Percentiles rank a stretch among this genome's conserved stretches.
Evolutionary conservation across 208 protist genomes (phyloP).

Genomic region (Leishmania gerbilli): DNA sequence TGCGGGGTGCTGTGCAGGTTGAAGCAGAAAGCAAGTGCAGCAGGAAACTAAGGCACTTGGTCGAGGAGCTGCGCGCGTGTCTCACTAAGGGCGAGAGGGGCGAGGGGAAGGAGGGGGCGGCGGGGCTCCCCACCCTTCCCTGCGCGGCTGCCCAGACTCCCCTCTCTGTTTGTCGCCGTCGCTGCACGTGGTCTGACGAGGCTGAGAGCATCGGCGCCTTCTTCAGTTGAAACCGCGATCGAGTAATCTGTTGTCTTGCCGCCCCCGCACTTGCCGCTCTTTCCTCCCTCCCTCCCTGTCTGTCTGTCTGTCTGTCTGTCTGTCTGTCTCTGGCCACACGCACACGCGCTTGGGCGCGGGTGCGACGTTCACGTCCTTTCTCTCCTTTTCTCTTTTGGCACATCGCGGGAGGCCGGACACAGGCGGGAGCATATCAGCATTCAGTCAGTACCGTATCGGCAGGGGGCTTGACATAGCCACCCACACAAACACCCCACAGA

Average conservation of each 20-base stretch:
- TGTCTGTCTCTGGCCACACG: not conserved
- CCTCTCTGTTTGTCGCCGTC: not conserved
- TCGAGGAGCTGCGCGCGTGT: not conserved
- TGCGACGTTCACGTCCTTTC: not conserved
- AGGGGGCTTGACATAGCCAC: not conserved
- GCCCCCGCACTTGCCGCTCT: not conserved
- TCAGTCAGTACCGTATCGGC: not conserved
- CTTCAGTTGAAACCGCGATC: not conserved
- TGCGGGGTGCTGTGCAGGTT: not conserved
- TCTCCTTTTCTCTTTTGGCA: slow-evolving; percentile 4
- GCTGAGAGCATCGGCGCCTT: not conserved
- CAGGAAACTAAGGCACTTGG: not conserved
- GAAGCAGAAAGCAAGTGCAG: not conserved
- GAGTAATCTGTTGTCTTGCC: not conserved
- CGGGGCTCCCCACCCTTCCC: not conserved
- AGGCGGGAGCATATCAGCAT: not conserved
- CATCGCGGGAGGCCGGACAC: not conserved
- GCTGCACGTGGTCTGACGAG: too few relatives aligned
- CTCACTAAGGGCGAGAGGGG: not conserved
- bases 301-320: not conserved
- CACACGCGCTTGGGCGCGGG: not conserved
- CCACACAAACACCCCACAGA: not conserved
- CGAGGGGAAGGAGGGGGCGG: not conserved
- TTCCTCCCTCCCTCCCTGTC: too few relatives aligned
- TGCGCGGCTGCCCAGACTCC: not conserved